Evolutionary conservation across 495 filamentous ascomycete genomes (phyloP), one percentile per base, ranked within the genome.

Genomic region (Tuber indicum): DNA sequence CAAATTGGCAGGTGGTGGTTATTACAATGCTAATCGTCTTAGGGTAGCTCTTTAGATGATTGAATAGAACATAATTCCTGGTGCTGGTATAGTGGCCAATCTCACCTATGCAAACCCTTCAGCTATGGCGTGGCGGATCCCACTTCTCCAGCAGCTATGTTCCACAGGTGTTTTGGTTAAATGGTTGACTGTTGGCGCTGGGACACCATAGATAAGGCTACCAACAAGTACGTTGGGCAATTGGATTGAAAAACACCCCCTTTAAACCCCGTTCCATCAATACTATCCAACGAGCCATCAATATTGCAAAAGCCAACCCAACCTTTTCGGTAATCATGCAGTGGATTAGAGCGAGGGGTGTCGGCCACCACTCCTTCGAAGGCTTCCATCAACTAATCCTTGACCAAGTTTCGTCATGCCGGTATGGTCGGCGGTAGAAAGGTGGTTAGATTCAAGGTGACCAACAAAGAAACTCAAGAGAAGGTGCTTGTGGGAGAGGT

Each of bases 101-200:
- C 32, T 32, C 32, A 32, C 32, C 32, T 32, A 32, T 42, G 42
- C 1, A 83, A 96, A 94, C 82, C 96, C 96, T 21, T 89, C 92
- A 74, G 94, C 94, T 49, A 99, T 99, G 95, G 92, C 87, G 41
- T 99, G 96, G 96, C 96, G 98, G 84, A 96, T 98, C 71, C 94
- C 96, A 71, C 87, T 98, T 45, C 90, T 98, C 77, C 92, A 90
- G 71, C 90, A 92, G 76, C 87, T 98, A 58, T 89, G 94, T 71
- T 88, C 92, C 21, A 92, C 97, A 76, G 95, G 96, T 78, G 90
- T 96, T 47, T 95, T 96, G 5, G 93, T 99, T 76, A 93, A 98
- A 81, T 95, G 95, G 82, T 87, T 99, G 52, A 96, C 94, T 21
- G 97, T 98, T 76, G 94, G 94, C 78, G 94, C 94, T 36, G 94